These are phyloP conservation scores for Thalassiosira profunda DNA, from an alignment of 108 stramenopile genomes.

Conservation along the genomic window DNA sequence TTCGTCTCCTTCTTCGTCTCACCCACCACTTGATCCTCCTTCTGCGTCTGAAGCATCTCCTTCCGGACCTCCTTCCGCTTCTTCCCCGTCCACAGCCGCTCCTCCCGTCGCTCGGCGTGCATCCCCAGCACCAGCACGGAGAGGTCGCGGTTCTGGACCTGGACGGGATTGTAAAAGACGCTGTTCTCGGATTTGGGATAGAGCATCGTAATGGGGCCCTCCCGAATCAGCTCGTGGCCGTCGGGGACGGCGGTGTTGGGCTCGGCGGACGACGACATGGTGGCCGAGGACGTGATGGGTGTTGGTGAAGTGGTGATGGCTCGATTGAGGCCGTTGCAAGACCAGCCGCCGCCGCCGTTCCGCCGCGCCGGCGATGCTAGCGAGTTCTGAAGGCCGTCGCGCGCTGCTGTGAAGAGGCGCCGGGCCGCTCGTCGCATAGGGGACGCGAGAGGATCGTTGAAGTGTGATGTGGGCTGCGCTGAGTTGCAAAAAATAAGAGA, in stretches of 20 bases:
- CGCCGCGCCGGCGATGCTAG: too few relatives aligned
- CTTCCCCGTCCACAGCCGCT: slow-evolving; percentile 51
- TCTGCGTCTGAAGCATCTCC: slow-evolving; percentile 27
- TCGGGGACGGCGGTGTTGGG: neutral
- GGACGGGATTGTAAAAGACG: slow-evolving; percentile 99
- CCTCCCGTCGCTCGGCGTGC: slow-evolving; percentile 84
- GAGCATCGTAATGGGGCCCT: slow-evolving; percentile 74
- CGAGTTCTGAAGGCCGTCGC: too few relatives aligned
- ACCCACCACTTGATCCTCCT: slow-evolving; percentile 16
- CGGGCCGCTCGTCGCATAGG: too few relatives aligned
- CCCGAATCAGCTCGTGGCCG: slow-evolving; percentile 42
- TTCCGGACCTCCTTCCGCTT: slow-evolving; percentile 60
- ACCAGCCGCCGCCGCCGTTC: too few relatives aligned
- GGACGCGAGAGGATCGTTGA: too few relatives aligned
- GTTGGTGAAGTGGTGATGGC: neutral
- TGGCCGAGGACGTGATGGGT: neutral
- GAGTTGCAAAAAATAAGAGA: too few relatives aligned
- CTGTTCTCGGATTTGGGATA: slow-evolving; percentile 75
- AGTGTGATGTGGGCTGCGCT: too few relatives aligned
- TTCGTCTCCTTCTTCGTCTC: slow-evolving; percentile 38
- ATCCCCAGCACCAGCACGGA: slow-evolving; percentile 89
- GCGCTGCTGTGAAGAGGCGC: too few relatives aligned
- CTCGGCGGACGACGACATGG: neutral
- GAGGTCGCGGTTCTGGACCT: slow-evolving; percentile 98
- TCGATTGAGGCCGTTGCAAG: too few relatives aligned